Conservation (phyloP, 2,329 filamentous ascomycete species). For the Uncinocarpus reesii region DNA sequence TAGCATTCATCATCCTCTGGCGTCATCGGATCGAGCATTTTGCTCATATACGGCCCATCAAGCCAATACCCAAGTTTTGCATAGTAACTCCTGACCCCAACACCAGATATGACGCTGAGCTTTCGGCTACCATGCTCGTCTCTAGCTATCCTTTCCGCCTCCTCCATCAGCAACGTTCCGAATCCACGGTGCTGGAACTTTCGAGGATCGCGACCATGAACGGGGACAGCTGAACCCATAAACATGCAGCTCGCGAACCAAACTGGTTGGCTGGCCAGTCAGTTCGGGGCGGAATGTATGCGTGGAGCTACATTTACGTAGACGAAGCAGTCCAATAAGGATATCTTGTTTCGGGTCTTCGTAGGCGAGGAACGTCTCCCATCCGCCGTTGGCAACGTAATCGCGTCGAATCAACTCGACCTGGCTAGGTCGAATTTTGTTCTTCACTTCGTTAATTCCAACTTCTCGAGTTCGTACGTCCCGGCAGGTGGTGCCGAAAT, state of each 20-base stretch:
- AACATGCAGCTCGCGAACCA: slow-evolving; percentile 90
- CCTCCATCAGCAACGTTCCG: slow-evolving; percentile 92
- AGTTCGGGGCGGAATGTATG: slow-evolving; percentile 90
- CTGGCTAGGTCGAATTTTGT: slow-evolving; percentile 94
- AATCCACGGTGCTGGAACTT: slow-evolving; percentile 99
- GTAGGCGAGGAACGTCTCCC: slow-evolving; percentile 97
- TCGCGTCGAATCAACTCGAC: slow-evolving; percentile 90
- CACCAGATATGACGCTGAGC: slow-evolving; percentile 95
- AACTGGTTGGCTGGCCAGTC: slow-evolving; percentile 71
- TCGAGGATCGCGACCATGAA: slow-evolving; percentile 85
- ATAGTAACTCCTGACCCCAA: slow-evolving; percentile 93
- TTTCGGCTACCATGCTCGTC: slow-evolving; percentile 91
- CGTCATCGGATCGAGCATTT: slow-evolving; percentile 37
- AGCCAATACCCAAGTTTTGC: slow-evolving; percentile 84
- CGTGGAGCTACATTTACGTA: slow-evolving; percentile 81
- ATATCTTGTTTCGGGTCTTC: slow-evolving; percentile 99
- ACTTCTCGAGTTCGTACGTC: slow-evolving; percentile 95
- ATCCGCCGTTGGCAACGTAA: slow-evolving; percentile 89
- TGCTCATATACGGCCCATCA: slow-evolving; percentile 72
- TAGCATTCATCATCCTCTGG: slow-evolving; percentile 1
- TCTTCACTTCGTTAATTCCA: slow-evolving; percentile 96
- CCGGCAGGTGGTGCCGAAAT: slow-evolving; percentile 93
- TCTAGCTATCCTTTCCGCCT: slow-evolving; percentile 87
- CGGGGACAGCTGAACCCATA: slow-evolving; percentile 95
- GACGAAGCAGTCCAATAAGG: slow-evolving; percentile 74